phyloP scores from a whole-genome alignment of 75 land plant genomes.

The Cupressus sempervirens region DNA sequence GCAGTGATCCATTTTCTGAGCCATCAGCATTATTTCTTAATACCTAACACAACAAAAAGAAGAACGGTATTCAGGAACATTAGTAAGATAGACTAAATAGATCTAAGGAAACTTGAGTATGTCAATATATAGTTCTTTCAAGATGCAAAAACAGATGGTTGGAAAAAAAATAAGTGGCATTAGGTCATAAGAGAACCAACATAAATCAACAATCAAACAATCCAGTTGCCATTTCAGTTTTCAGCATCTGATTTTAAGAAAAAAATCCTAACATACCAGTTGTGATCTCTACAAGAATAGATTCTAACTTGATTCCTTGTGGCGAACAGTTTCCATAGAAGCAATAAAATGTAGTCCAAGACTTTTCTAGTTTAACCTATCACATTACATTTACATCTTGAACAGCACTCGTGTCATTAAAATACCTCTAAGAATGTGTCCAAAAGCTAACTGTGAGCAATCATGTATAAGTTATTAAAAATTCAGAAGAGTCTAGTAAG shows the following conservation, averaged over 20 bases:
- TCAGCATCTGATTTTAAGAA: not conserved
- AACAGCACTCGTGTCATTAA: not conserved
- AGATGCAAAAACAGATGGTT: not conserved
- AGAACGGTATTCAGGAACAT: not conserved
- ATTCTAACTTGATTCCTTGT: not conserved
- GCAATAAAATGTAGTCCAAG: not conserved
- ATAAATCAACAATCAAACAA: not conserved
- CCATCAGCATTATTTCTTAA: constrained; percentile 73
- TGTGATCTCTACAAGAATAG: not conserved
- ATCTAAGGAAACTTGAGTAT: constrained; percentile 2
- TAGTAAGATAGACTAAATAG: not conserved
- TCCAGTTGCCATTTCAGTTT: too few relatives aligned
- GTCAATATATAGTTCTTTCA: not conserved
- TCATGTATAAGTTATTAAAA: not conserved
- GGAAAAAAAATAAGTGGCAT: not conserved
- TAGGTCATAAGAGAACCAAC: not conserved
- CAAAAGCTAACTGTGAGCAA: not conserved
- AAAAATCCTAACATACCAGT: not conserved
- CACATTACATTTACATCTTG: not conserved
- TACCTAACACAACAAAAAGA: constrained; percentile 36
- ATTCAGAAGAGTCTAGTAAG: not conserved
- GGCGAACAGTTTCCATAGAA: not conserved
- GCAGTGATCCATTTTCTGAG: constrained; percentile 69
- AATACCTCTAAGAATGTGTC: not conserved
- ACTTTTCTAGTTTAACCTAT: not conserved